A percentile compares a stretch with the other conserved stretches of the same genome.
phyloP scores from a whole-genome alignment of 768 basidiomycete genomes.

The Tricholomella constricta region DNA sequence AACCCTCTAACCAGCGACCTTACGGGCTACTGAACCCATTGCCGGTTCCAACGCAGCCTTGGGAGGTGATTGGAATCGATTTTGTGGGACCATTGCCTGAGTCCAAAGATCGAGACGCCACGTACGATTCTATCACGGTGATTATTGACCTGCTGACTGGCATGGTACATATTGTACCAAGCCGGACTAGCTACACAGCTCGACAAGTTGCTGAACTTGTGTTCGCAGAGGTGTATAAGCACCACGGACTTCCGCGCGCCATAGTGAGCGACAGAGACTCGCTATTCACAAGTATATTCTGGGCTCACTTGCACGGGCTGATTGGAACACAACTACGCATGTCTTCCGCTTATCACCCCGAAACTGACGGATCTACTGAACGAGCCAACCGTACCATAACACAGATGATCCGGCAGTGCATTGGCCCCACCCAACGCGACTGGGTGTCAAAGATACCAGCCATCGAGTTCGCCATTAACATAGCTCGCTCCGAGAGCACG shows the following conservation, averaged over 20 bases:
- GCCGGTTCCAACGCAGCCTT: constrained; percentile 7
- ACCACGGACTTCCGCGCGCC: constrained; percentile 30
- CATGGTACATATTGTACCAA: constrained; percentile 19
- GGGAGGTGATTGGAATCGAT: constrained; percentile 16
- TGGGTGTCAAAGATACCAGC: constrained; percentile 30
- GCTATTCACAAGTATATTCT: constrained; percentile 14
- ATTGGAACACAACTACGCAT: constrained; percentile 23
- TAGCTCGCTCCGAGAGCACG: constrained; percentile 32
- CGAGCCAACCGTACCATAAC: constrained; percentile 30
- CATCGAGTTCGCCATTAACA: constrained; percentile 41
- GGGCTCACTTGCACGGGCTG: constrained; percentile 18
- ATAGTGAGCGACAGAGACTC: constrained; percentile 25
- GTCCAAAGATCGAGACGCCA: constrained; percentile 13
- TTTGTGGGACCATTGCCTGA: constrained; percentile 21
- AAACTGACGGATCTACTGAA: constrained; percentile 30
- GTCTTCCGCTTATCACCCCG: constrained; percentile 26
- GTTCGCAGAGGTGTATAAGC: constrained; percentile 24
- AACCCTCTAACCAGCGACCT: constrained; percentile 17
- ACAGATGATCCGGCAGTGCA: constrained; percentile 30
- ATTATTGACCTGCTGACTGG: constrained; percentile 22
- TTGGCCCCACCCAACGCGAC: constrained; percentile 23
- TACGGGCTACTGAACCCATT: constrained; percentile 22
- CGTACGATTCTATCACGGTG: constrained; percentile 22
- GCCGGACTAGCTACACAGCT: constrained; percentile 15
- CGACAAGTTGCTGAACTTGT: constrained; percentile 20